phyloP scores from a whole-genome alignment of 1,139 yeast genomes.

The Magnusiomyces paraingens region DNA sequence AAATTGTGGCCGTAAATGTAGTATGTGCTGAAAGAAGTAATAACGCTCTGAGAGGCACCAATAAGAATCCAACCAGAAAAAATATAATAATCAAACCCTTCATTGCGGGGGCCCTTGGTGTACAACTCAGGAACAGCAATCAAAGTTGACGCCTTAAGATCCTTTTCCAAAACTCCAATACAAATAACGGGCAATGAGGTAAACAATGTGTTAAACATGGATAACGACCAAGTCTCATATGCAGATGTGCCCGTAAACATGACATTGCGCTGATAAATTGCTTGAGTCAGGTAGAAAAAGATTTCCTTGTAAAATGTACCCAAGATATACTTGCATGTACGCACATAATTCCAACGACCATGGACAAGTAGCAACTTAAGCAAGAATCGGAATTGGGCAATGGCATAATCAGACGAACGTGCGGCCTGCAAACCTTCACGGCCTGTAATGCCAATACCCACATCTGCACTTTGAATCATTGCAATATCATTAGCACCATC shows the following conservation, averaged over 20 bases:
- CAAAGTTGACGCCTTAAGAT: conserved; percentile 78
- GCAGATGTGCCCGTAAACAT: conserved; percentile 89
- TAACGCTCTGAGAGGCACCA: conserved; percentile 68
- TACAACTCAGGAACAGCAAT: conserved; percentile 90
- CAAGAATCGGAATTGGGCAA: conserved; percentile 86
- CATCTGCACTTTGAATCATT: conserved; percentile 98
- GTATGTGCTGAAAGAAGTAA: conserved; percentile 62
- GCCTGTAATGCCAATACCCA: conserved; percentile 97
- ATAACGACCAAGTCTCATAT: conserved; percentile 92
- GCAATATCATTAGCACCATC: conserved; percentile 99
- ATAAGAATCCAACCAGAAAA: conserved; percentile 74
- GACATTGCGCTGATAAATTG: conserved; percentile 78
- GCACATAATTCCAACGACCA: conserved; percentile 89
- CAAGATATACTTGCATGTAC: conserved; percentile 86
- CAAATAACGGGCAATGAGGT: conserved; percentile 89
- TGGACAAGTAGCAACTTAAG: conserved; percentile 81
- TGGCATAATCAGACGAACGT: conserved; percentile 87
- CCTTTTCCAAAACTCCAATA: conserved; percentile 93
- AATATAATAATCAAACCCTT: conserved; percentile 63
- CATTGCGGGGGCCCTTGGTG: conserved; percentile 64
- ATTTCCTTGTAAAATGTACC: conserved; percentile 95
- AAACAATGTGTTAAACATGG: conserved; percentile 94
- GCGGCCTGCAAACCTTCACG: conserved; percentile 98
- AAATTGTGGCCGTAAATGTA: conserved; percentile 62
- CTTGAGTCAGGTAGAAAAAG: conserved; percentile 81